Evolutionary conservation across 257 asterid species (phyloP).

Genomic region (Solanum neorickii): DNA sequence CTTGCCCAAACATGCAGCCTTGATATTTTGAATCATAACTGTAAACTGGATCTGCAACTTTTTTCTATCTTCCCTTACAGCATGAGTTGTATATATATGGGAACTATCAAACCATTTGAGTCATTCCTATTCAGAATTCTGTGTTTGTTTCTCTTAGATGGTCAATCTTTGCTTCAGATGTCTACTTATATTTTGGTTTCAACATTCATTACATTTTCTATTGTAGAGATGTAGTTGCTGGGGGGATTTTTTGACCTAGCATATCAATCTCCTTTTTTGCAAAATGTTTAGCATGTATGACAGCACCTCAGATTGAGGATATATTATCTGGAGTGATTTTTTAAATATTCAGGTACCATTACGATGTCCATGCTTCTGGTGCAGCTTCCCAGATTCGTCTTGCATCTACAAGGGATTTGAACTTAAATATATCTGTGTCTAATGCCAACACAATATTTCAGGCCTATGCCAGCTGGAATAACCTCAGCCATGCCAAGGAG

Average conservation of each 20-base stretch:
- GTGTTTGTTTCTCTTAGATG: neutral
- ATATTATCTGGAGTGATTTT: neutral
- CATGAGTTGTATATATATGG: neutral
- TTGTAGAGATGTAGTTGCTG: neutral
- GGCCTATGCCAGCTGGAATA: conserved; percentile 98
- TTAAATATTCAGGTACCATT: conserved; percentile 48
- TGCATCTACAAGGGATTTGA: conserved; percentile 64
- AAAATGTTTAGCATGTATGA: neutral
- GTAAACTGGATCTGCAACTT: neutral
- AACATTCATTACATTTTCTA: neutral
- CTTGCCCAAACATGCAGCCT: neutral
- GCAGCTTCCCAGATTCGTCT: conserved; percentile 78
- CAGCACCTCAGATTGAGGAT: neutral
- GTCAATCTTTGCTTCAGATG: neutral
- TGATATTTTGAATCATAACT: neutral
- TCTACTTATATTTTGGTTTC: neutral
- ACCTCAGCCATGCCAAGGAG: conserved; percentile 48
- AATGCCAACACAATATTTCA: conserved; percentile 82
- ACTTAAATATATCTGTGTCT: conserved; percentile 73
- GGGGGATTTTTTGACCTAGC: neutral
- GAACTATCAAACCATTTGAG: neutral
- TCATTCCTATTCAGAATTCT: neutral
- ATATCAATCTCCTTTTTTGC: neutral
- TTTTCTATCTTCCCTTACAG: neutral
- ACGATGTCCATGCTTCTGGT: conserved; percentile 66